Evolutionary conservation across 23 red algal genomes (phyloP).

Genomic region (Gracilariopsis chorda): DNA sequence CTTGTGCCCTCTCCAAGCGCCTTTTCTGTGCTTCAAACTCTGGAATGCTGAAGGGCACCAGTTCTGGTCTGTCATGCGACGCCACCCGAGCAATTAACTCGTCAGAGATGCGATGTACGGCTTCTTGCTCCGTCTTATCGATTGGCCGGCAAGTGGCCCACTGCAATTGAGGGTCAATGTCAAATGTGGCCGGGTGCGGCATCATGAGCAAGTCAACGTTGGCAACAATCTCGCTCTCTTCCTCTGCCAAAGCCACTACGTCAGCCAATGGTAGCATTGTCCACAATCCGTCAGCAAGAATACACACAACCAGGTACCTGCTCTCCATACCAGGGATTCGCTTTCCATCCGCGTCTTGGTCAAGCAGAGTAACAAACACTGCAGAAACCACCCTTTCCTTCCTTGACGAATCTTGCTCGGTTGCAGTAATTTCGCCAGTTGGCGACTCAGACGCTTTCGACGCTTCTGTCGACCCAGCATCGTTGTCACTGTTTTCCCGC

Average conservation of each 20-base stretch:
- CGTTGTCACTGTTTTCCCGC: neutral
- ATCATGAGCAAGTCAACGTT: constrained; percentile 55
- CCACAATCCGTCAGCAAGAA: constrained; percentile 55
- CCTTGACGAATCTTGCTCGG: neutral
- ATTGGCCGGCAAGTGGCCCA: constrained; percentile 37
- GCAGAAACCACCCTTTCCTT: constrained; percentile 6
- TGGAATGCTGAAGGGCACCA: neutral
- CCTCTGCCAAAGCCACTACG: constrained; percentile 31
- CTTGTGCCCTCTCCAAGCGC: neutral
- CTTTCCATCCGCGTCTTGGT: constrained; percentile 12
- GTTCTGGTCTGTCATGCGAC: neutral
- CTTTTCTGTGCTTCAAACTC: constrained; percentile 34
- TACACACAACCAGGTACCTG: constrained; percentile 29
- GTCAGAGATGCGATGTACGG: constrained; percentile 19
- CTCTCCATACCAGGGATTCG: neutral
- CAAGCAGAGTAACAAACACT: constrained; percentile 30
- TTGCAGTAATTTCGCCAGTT: neutral
- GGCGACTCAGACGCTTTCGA: neutral
- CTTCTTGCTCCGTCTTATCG: constrained; percentile 11
- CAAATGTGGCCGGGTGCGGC: constrained; percentile 58
- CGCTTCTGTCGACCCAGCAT: neutral
- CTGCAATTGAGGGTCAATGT: neutral
- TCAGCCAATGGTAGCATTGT: constrained; percentile 34
- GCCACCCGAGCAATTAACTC: constrained; percentile 41
- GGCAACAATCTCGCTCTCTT: neutral